A percentile compares a stretch with the other conserved stretches of the same genome.
Conservation (phyloP, 2,329 filamentous ascomycete genomes). For the Xylaria sp. region DNA sequence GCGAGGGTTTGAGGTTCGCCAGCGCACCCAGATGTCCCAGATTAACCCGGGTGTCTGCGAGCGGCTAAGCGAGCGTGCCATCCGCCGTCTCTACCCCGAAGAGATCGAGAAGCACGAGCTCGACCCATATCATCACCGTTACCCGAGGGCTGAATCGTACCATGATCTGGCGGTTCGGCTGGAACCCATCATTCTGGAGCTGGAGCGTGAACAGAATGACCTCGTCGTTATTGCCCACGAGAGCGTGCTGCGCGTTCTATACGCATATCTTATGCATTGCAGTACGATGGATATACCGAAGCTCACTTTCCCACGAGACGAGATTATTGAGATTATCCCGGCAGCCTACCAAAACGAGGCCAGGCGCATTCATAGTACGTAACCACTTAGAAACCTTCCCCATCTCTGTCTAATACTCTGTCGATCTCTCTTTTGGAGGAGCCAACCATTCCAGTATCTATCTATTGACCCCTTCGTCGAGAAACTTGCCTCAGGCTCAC, state of each 20-base stretch:
- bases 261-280: slow-evolving; percentile 98
- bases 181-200: slow-evolving; percentile 96
- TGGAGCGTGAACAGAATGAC: slow-evolving; percentile 96
- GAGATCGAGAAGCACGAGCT: slow-evolving; percentile 92
- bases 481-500: neutral
- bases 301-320: slow-evolving; percentile 91
- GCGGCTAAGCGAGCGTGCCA: slow-evolving; percentile 85
- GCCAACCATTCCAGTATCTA: neutral
- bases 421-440: neutral
- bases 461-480: neutral
- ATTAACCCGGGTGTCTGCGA: slow-evolving; percentile 97
- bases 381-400: neutral
- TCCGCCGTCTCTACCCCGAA: slow-evolving; percentile 85
- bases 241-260: slow-evolving; percentile 94
- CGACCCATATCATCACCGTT: slow-evolving; percentile 97
- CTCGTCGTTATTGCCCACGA: slow-evolving; percentile 99
- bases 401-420: neutral
- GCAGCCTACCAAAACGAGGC: slow-evolving; percentile 97
- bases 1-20: slow-evolving; percentile 84
- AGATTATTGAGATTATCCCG: slow-evolving; percentile 99
- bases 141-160: slow-evolving; percentile 96
- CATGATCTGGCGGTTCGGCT: slow-evolving; percentile 98
- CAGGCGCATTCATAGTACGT: slow-evolving; percentile 78
- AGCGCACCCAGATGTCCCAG: slow-evolving; percentile 96
- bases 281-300: slow-evolving; percentile 94